phyloP scores from a whole-genome alignment of 2,329 filamentous ascomycete species.

The Annulohypoxylon truncatum region DNA sequence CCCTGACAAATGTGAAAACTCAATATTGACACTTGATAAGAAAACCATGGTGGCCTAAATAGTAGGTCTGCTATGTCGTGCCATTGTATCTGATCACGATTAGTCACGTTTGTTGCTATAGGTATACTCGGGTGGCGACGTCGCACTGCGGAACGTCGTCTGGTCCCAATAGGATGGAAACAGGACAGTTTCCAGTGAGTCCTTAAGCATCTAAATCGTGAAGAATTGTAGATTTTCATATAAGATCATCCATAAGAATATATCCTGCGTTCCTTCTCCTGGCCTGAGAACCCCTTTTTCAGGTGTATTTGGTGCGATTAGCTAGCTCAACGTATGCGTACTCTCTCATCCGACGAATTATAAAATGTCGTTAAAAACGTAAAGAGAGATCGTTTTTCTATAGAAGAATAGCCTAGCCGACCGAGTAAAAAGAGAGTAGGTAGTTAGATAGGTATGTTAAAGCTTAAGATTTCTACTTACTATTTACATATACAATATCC shows the following conservation, averaged over 20 bases:
- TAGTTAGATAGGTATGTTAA: no score
- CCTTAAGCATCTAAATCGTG: neutral
- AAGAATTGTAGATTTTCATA: neutral
- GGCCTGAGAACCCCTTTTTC: neutral
- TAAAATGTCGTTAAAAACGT: neutral
- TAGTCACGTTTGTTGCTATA: neutral
- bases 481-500: neutral
- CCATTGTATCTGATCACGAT: neutral
- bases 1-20: neutral
- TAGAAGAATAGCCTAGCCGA: neutral
- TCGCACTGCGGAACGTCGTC: conserved; percentile 4
- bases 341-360: neutral
- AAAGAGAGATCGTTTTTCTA: neutral
- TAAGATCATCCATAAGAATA: neutral
- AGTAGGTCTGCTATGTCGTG: neutral
- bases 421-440: neutral
- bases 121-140: neutral
- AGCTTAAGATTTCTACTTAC: neutral
- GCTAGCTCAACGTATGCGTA: neutral
- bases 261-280: neutral
- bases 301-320: neutral
- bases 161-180: neutral
- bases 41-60: neutral
- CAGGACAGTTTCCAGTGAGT: neutral
- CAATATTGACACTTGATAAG: neutral